Percentiles rank a stretch among this genome's conserved stretches.
Conservation (phyloP, 345 rosid genomes). For the Dipteronia dyeriana region DNA sequence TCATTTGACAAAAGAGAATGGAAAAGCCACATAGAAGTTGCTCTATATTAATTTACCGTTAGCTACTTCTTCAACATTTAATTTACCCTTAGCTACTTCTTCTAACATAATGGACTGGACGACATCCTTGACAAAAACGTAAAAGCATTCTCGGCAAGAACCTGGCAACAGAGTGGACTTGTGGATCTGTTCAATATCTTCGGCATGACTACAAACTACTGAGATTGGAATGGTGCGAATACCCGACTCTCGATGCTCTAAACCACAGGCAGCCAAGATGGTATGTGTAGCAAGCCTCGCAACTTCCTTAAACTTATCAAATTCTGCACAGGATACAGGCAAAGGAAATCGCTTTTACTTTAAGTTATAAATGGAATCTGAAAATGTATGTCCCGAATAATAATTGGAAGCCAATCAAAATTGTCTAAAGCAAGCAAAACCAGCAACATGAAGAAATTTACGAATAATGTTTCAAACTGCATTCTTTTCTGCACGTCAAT, state of each 20-base stretch:
- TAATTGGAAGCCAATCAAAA: neutral
- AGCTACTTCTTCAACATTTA: too few relatives aligned
- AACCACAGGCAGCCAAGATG: constrained; percentile 51
- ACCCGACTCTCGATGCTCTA: constrained; percentile 36
- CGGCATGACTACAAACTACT: constrained; percentile 34
- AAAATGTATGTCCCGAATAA: neutral
- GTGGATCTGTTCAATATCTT: constrained; percentile 16
- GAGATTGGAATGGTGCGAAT: constrained; percentile 21
- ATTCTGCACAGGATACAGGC: constrained; percentile 32
- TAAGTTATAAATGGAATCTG: neutral
- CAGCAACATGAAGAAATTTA: neutral
- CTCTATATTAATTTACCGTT: too few relatives aligned
- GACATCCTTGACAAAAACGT: constrained; percentile 44
- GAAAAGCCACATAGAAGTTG: too few relatives aligned
- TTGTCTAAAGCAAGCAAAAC: neutral
- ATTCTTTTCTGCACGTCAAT: neutral
- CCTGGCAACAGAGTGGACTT: constrained; percentile 39
- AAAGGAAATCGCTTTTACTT: neutral
- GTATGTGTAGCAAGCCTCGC: constrained; percentile 56
- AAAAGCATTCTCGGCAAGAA: constrained; percentile 53
- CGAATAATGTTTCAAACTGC: neutral
- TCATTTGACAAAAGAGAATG: too few relatives aligned
- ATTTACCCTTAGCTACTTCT: neutral
- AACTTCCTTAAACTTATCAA: constrained; percentile 45
- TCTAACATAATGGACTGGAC: constrained; percentile 30